These are phyloP conservation scores for Umbelopsis vinacea DNA, from an alignment of 192 early-diverging fungal genomes.

Conservation along the genomic window DNA sequence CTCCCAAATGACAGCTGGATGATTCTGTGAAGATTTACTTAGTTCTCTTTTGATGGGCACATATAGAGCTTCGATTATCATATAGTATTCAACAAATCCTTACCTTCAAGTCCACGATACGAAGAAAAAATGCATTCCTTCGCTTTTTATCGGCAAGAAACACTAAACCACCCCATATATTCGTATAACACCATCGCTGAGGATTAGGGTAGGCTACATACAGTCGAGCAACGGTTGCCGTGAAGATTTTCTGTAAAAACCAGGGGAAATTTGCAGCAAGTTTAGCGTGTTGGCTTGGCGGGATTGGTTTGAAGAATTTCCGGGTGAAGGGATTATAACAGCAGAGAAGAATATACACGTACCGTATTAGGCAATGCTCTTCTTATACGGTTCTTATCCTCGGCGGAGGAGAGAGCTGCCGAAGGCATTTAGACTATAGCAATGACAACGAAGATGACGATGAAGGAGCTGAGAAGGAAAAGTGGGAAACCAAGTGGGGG, in stretches of 20 bases:
- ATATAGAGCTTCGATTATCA: too few species aligned
- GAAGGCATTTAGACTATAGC: conserved; percentile 39
- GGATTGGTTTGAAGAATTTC: background rate
- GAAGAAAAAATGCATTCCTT: conserved; percentile 63
- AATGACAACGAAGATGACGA: background rate
- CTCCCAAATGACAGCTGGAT: conserved; percentile 74
- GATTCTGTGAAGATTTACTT: conserved; percentile 35
- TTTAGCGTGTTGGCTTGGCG: conserved; percentile 1
- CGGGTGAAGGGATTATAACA: conserved; percentile 10
- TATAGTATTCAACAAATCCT: background rate
- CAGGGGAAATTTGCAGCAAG: background rate
- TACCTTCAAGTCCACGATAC: conserved; percentile 72
- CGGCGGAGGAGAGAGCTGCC: conserved; percentile 35
- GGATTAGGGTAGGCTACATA: conserved; percentile 78
- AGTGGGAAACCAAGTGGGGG: background rate
- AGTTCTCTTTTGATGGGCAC: background rate
- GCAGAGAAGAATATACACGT: conserved; percentile 1
- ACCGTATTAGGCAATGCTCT: conserved; percentile 34
- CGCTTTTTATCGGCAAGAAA: conserved; percentile 70
- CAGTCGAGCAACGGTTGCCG: conserved; percentile 77
- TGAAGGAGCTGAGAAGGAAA: background rate
- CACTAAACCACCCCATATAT: conserved; percentile 71
- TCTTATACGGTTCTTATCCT: conserved; percentile 42
- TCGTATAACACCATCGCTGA: conserved; percentile 71
- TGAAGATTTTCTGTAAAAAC: conserved; percentile 73